Conservation (phyloP, 2,329 filamentous ascomycete genomes). For the Pezicula neosporulosa region DNA sequence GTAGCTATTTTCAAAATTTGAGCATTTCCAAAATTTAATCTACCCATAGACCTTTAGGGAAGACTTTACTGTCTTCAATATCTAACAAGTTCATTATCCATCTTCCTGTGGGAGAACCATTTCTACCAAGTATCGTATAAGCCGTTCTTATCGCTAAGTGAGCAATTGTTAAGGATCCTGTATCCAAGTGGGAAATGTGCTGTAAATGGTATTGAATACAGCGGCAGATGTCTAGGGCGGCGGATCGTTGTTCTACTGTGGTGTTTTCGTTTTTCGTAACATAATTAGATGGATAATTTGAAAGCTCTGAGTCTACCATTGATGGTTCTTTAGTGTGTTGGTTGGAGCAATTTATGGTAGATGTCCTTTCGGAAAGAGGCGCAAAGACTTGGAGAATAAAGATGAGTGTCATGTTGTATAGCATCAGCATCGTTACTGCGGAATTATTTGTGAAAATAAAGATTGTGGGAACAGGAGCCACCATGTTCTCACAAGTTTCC, state of each 20-base stretch:
- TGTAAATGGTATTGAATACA: constrained; percentile 19
- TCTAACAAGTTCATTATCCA: constrained; percentile 10
- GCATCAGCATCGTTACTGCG: constrained; percentile 20
- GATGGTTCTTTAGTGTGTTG: background rate
- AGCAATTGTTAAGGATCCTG: constrained; percentile 14
- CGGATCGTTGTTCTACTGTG: constrained; percentile 9
- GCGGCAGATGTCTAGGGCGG: constrained; percentile 20
- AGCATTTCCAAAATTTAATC: background rate
- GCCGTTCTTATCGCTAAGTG: constrained; percentile 22
- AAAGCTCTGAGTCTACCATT: background rate
- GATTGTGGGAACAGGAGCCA: constrained; percentile 2
- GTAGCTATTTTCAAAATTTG: too few relatives aligned
- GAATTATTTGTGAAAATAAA: constrained; percentile 6
- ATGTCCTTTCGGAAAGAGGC: constrained; percentile 8
- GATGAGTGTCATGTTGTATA: constrained; percentile 27
- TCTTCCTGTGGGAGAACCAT: constrained; percentile 17
- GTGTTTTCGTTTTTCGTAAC: constrained; percentile 8
- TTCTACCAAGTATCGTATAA: constrained; percentile 13
- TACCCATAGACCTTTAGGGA: constrained; percentile 8
- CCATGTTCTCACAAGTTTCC: background rate
- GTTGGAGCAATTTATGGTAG: background rate
- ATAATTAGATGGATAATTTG: background rate
- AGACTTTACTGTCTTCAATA: background rate
- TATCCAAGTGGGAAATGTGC: constrained; percentile 4
- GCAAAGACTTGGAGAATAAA: constrained; percentile 21